A percentile compares a stretch with the other conserved stretches of the same genome.
These are phyloP conservation scores for Phytopythium sindhum DNA, from an alignment of 352 stramenopile species.

Conservation along the genomic window DNA sequence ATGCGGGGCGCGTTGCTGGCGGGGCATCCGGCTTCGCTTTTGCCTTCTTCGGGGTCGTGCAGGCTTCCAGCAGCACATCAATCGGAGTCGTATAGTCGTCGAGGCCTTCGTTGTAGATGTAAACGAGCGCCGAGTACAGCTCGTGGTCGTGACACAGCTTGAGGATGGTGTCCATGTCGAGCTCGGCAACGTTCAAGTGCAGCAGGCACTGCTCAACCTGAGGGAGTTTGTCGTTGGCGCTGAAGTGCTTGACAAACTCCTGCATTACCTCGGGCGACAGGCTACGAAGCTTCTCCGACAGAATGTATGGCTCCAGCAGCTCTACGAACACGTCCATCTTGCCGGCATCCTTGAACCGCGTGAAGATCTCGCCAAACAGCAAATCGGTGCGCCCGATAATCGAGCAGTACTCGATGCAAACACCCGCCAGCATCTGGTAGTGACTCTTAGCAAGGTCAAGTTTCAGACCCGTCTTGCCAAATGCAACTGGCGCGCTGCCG, in stretches of 20 bases:
- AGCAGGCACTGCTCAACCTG: slow-evolving; percentile 93
- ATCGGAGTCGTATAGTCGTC: slow-evolving; percentile 92
- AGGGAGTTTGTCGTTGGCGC: slow-evolving; percentile 77
- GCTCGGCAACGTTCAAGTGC: slow-evolving; percentile 91
- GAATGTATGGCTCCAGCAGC: slow-evolving; percentile 92
- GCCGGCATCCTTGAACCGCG: slow-evolving; percentile 74
- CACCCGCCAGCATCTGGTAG: slow-evolving; percentile 95
- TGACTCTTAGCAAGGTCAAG: slow-evolving; percentile 91
- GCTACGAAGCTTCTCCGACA: slow-evolving; percentile 91
- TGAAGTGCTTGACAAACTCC: slow-evolving; percentile 92
- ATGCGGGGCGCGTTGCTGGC: slow-evolving; percentile 14
- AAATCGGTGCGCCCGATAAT: slow-evolving; percentile 84
- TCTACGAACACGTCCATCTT: slow-evolving; percentile 91
- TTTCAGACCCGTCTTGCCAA: slow-evolving; percentile 63
- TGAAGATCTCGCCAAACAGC: slow-evolving; percentile 87
- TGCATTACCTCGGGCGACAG: slow-evolving; percentile 91
- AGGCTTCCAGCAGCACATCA: slow-evolving; percentile 85
- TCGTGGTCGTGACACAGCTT: slow-evolving; percentile 89
- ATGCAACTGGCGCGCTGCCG: slow-evolving; percentile 14
- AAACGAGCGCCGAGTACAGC: slow-evolving; percentile 93
- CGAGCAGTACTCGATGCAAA: slow-evolving; percentile 95
- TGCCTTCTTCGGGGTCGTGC: slow-evolving; percentile 43
- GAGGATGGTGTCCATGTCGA: slow-evolving; percentile 94
- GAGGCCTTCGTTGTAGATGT: slow-evolving; percentile 93
- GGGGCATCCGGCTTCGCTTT: slow-evolving; percentile 17